Conservation (phyloP, 768 basidiomycete genomes). For the Trametes coccinea region DNA sequence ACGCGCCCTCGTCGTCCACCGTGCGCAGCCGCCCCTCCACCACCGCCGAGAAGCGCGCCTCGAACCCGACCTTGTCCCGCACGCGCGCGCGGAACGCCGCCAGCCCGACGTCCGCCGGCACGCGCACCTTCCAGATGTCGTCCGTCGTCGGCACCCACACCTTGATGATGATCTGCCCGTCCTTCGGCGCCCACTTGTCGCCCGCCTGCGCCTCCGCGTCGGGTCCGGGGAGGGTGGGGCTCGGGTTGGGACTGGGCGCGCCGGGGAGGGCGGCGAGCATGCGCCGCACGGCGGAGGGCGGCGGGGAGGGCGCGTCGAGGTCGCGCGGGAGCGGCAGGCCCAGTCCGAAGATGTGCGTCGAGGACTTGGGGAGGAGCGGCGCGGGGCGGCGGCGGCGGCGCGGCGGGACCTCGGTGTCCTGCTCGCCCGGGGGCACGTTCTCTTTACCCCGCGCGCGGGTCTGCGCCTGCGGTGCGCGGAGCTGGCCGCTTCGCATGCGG, state of each 20-base stretch:
- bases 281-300: background rate
- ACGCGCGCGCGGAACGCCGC: constrained; percentile 35
- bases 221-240: background rate
- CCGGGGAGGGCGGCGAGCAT: background rate
- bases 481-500: constrained; percentile 20
- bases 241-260: too few species aligned
- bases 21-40: constrained; percentile 21
- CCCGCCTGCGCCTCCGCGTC: background rate
- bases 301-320: constrained; percentile 11
- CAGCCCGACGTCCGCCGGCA: constrained; percentile 35
- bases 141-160: constrained; percentile 41
- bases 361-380: constrained; percentile 17
- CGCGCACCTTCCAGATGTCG: constrained; percentile 42
- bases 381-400: constrained; percentile 14
- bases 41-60: constrained; percentile 35
- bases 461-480: constrained; percentile 3
- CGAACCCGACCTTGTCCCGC: constrained; percentile 38
- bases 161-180: constrained; percentile 41
- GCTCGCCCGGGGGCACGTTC: constrained; percentile 13
- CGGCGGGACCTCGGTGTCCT: background rate
- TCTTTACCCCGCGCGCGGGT: constrained; percentile 18
- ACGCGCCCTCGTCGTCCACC: constrained; percentile 34
- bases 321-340: constrained; percentile 7
- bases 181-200: constrained; percentile 34
- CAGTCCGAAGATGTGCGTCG: constrained; percentile 8